Percentiles rank a stretch among this genome's conserved stretches.
phyloP scores from a whole-genome alignment of 306 rosid genomes.

The Alnus rubra region DNA sequence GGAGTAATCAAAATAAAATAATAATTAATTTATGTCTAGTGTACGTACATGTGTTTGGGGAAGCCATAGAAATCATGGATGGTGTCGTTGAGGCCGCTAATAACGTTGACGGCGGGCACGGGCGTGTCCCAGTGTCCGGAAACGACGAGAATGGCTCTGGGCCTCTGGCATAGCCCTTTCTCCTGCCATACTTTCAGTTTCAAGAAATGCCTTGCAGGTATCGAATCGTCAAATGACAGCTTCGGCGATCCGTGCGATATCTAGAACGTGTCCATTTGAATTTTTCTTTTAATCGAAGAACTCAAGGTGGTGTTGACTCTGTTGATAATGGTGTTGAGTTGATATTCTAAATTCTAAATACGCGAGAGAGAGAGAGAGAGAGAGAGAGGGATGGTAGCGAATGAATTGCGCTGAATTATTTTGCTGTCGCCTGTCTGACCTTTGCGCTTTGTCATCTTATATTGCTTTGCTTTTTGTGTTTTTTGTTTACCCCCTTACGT shows the following conservation, averaged over 20 bases:
- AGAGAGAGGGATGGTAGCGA: background rate
- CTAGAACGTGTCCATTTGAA: conserved; percentile 51
- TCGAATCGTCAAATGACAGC: conserved; percentile 52
- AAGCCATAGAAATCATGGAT: conserved; percentile 82
- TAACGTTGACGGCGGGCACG: conserved; percentile 54
- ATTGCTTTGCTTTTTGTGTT: background rate
- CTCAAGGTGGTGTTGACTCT: background rate
- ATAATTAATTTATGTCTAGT: too few species aligned
- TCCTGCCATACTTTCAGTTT: conserved; percentile 63
- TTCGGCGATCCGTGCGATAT: conserved; percentile 73
- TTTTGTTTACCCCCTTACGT: too few species aligned
- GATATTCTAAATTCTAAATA: too few species aligned
- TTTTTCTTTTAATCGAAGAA: too few species aligned
- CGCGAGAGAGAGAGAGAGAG: background rate
- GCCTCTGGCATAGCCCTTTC: conserved; percentile 25
- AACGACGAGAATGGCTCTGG: conserved; percentile 56
- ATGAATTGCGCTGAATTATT: background rate
- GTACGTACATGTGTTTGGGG: conserved; percentile 54
- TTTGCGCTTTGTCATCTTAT: too few species aligned
- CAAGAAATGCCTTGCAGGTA: conserved; percentile 54
- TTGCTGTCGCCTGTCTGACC: too few species aligned
- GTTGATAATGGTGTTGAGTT: background rate
- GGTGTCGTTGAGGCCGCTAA: conserved; percentile 45
- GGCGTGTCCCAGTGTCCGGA: conserved; percentile 80
- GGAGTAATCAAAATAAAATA: background rate